Conservation (phyloP, 768 basidiomycete species). For the Tulasnella sp. region DNA sequence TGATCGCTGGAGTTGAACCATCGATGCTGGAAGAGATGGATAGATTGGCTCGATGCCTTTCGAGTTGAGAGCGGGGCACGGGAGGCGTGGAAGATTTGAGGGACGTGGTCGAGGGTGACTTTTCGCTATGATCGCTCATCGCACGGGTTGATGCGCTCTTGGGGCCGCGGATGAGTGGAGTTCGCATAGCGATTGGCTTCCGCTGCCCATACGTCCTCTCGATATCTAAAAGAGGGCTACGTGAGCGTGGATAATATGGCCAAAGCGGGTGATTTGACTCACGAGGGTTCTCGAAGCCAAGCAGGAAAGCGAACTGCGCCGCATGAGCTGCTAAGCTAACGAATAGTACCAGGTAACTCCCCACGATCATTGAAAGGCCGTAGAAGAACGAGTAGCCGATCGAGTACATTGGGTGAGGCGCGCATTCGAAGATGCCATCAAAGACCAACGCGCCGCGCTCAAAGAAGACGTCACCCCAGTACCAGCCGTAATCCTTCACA, state of each 20-base stretch:
- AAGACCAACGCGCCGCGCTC: slow-evolving; percentile 89
- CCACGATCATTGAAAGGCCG: slow-evolving; percentile 82
- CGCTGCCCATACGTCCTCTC: slow-evolving; percentile 88
- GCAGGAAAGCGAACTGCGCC: slow-evolving; percentile 90
- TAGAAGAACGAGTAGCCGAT: slow-evolving; percentile 95
- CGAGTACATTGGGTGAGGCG: slow-evolving; percentile 94
- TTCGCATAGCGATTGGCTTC: slow-evolving; percentile 79
- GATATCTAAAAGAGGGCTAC: slow-evolving; percentile 49
- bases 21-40: slow-evolving; percentile 20
- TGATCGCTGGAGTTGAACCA: slow-evolving; percentile 46
- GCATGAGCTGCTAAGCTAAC: slow-evolving; percentile 91
- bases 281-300: slow-evolving; percentile 97
- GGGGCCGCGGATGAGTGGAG: slow-evolving; percentile 34
- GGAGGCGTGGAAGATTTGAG: slow-evolving; percentile 1
- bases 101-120: neutral
- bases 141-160: neutral
- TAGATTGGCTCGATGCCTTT: neutral
- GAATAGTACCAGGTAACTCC: slow-evolving; percentile 84
- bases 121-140: neutral
- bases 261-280: slow-evolving; percentile 28
- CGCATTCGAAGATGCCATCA: slow-evolving; percentile 94
- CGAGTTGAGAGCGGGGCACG: neutral
- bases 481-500: slow-evolving; percentile 98
- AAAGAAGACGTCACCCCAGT: slow-evolving; percentile 91
- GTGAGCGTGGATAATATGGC: neutral